Base-by-base conservation (phyloP, 345 rosid species). In the Citrus trifoliata region DNA sequence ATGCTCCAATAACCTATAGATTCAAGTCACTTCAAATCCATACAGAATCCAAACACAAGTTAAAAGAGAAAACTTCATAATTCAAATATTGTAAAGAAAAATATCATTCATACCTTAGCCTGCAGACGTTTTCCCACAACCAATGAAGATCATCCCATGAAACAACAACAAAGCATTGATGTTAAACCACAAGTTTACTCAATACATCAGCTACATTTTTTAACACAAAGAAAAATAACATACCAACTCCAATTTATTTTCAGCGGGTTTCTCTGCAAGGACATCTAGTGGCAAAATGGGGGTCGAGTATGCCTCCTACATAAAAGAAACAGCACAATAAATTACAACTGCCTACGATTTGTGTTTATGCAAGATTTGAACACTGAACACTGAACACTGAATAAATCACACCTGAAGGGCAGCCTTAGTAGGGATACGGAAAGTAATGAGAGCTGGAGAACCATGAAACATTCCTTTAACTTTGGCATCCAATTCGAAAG, bases 401-500 rank as follows among this genome's bases (percentile, higher is more conserved):
- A 13, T 40, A 74, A 58, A 83, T 40, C 77, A 40, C 83, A 96
- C 99, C 99, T 94, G 99, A 14, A 87, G 82, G 84, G 88, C 88
- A 58, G 92, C 74, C 86, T 97, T 94, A 2, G 98, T 90, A 38
- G 98, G 97, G 79, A 94, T 74, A 6, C 98, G 98, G 95, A 92
- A 97, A 73, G 92, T 97, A 81, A 97, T 79, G 2, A 93, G 76
- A 25, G 99, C 98, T 18, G 98, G 99, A 59, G 94, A 90, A 80
- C 98, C 95, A 14, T 88, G 84, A 86, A 88, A 97, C 83, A 91
- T 74, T 48, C 95, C 95, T 73, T 91, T 90, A 67, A 78, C 92
- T 83, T 96, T 96, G 51, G 92, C 93, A 79, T 94, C 98, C 80
- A 96, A 76, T 82, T 94, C 98, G 80, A 91, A 90, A 62, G 97